Conservation (phyloP, 129 eudicot species). For the Ambrosia trifida region DNA sequence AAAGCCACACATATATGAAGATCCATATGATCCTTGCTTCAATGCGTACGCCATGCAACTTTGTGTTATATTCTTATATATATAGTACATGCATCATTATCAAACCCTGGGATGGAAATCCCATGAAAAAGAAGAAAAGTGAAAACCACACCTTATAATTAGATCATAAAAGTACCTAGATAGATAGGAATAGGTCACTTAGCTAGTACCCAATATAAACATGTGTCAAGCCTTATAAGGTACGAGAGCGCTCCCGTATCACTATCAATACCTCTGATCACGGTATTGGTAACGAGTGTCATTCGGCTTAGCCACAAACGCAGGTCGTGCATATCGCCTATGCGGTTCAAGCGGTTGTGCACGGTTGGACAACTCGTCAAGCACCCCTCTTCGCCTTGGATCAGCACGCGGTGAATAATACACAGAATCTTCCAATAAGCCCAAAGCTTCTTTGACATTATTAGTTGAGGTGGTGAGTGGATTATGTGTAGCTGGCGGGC, state of each 20-base stretch:
- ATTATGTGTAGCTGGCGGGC: slow-evolving; percentile 17
- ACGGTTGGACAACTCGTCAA: slow-evolving; percentile 32
- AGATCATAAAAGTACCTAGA: background rate
- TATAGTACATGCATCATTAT: slow-evolving; percentile 7
- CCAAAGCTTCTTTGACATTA: slow-evolving; percentile 29
- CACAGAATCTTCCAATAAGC: slow-evolving; percentile 30
- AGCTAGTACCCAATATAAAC: background rate
- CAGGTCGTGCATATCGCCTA: slow-evolving; percentile 32
- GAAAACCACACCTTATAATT: background rate
- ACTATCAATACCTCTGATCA: slow-evolving; percentile 20
- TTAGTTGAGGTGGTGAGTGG: slow-evolving; percentile 27
- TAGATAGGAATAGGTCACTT: background rate
- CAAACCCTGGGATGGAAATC: background rate
- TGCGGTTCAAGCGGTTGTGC: slow-evolving; percentile 39
- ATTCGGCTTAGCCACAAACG: slow-evolving; percentile 22
- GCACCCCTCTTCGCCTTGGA: slow-evolving; percentile 38
- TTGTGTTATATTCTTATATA: background rate
- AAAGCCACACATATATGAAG: background rate
- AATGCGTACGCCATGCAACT: too few relatives aligned
- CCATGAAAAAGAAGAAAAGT: too few relatives aligned
- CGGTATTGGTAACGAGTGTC: background rate
- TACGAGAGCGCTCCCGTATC: slow-evolving; percentile 22
- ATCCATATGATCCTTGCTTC: too few relatives aligned
- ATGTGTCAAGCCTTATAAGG: background rate
- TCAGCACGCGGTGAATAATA: slow-evolving; percentile 30